Evolutionary conservation across 257 asterid species (phyloP), one percentile per base, ranked within the genome.

Genomic region (Nemophila menziesii): DNA sequence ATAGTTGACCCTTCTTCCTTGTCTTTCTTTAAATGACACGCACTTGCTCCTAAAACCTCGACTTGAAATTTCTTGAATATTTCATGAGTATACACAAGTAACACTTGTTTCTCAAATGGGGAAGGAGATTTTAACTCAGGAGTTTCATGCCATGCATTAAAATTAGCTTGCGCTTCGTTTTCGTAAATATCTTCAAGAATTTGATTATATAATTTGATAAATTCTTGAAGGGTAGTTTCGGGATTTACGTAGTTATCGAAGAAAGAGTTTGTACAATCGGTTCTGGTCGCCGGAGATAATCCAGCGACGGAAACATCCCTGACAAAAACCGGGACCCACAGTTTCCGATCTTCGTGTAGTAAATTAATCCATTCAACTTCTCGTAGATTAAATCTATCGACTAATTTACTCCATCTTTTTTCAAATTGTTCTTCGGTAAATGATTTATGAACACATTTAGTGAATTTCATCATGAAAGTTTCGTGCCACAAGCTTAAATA

Each of bases 111-210:
- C 60, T 83, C 97, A 36, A 83, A 80, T 38, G 97, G 95, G 4
- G 97, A 87, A 27, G 97, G 97, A 20, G 97, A 78, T 54, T 71
- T 80, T 61, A 83, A 69, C 67, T 78, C 95, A 0, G 97, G 92
- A 13, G 87, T 66, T 63, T 87, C 95, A 16, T 87, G 97, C 97
- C 95, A 87, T 7, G 89, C 81, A 61, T 87, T 93, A 41, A 87
- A 87, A 55, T 83, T 83, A 13, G 92, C 79, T 71, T 75, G 78
- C 24, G 97, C 95, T 60, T 80, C 95, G 74, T 80, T 92, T 65
- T 87, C 95, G 23, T 78, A 78, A 54, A 77, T 65, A 57, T 83
- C 95, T 68, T 71, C 86, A 18, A 83, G 73, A 56, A 78, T 49
- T 24, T 69, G 63, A 64, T 62, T 69, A 51, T 78, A 79, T 55